phyloP scores from a whole-genome alignment of 306 rosid genomes.

The Psophocarpus tetragonolobus region DNA sequence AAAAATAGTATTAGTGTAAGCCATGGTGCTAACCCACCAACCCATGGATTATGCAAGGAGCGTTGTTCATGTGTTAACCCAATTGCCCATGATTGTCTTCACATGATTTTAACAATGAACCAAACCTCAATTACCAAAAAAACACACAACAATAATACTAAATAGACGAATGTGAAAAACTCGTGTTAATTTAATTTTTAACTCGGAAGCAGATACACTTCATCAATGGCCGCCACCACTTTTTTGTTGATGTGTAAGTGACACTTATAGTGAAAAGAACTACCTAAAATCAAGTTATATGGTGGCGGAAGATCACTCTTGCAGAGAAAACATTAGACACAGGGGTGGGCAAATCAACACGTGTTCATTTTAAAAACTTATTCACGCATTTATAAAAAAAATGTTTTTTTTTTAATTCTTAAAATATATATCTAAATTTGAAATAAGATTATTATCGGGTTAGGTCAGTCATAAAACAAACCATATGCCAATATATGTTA shows the following conservation, averaged over 20 bases:
- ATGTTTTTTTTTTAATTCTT: neutral
- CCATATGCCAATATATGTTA: neutral
- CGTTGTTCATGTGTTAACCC: slow-evolving; percentile 14
- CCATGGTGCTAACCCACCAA: slow-evolving; percentile 30
- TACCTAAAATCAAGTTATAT: neutral
- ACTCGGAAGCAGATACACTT: neutral
- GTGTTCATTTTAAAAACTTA: neutral
- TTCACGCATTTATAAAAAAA: neutral
- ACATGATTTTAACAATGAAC: slow-evolving; percentile 37
- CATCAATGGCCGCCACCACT: neutral
- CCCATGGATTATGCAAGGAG: slow-evolving; percentile 25
- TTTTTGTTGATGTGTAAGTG: too few species aligned
- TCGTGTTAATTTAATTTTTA: neutral
- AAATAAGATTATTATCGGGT: neutral
- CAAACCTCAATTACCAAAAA: slow-evolving; percentile 21
- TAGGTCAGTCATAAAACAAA: neutral
- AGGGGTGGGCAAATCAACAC: too few species aligned
- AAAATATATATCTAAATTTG: neutral
- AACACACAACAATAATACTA: neutral
- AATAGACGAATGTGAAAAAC: neutral
- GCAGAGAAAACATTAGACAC: neutral
- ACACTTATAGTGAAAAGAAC: too few species aligned
- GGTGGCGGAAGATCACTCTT: neutral
- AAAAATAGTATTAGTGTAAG: too few species aligned
- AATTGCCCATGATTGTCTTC: slow-evolving; percentile 41